Evolutionary conservation across 108 stramenopile genomes (phyloP).

Genomic region (Cyclotella sp.): DNA sequence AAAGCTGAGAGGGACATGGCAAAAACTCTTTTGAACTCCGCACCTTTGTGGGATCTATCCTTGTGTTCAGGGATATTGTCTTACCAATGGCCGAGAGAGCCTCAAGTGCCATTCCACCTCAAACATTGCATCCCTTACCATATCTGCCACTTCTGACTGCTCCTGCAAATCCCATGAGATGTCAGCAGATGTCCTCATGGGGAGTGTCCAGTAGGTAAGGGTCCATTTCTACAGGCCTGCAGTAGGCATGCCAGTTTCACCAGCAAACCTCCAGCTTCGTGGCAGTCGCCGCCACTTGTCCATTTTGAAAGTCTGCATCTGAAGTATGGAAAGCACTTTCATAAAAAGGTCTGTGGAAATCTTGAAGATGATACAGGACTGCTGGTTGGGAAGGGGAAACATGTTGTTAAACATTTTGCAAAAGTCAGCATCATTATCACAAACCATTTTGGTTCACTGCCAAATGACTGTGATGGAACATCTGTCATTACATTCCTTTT

Average conservation of each 20-base stretch:
- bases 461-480: slow-evolving; percentile 9
- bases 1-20: too few relatives aligned
- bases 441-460: slow-evolving; percentile 1
- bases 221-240: slow-evolving; percentile 14
- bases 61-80: neutral
- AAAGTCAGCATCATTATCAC: neutral
- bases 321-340: neutral
- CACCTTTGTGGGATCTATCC: too few relatives aligned
- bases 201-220: slow-evolving; percentile 10
- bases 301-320: slow-evolving; percentile 1
- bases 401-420: neutral
- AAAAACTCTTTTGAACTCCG: too few relatives aligned
- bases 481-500: neutral
- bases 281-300: slow-evolving; percentile 20
- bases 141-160: neutral
- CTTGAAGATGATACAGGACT: slow-evolving; percentile 1
- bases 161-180: slow-evolving; percentile 2
- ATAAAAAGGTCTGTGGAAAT: neutral
- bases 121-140: neutral
- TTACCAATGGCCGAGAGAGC: slow-evolving; percentile 8
- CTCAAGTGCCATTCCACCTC: neutral
- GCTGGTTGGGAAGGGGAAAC: slow-evolving; percentile 11
- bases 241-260: neutral
- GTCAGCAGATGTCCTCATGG: neutral
- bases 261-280: neutral